Conservation (phyloP, 1,284 basidiomycete species). For the Sporisorium exsertum region DNA sequence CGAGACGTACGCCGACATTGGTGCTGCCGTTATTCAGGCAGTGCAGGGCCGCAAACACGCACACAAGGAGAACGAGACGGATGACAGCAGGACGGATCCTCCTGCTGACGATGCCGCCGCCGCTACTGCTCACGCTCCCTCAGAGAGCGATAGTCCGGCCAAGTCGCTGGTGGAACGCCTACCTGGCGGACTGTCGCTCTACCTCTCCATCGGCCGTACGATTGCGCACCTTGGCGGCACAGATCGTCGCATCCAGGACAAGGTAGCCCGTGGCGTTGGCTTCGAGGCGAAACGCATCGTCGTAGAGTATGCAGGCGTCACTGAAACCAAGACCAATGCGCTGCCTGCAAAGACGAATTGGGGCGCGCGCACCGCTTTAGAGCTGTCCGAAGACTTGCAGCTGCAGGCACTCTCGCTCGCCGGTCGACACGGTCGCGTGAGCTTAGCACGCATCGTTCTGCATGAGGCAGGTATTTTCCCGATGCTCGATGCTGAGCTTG, state of each 20-base stretch:
- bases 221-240: conserved; percentile 54
- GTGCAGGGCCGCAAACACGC: not conserved
- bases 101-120: not conserved
- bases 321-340: conserved; percentile 37
- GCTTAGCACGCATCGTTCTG: conserved; percentile 39
- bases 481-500: conserved; percentile 66
- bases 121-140: not conserved
- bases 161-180: conserved; percentile 51
- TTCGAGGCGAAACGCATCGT: conserved; percentile 57
- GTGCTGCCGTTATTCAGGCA: conserved; percentile 14
- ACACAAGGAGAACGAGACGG: not conserved
- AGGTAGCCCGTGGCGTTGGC: conserved; percentile 56
- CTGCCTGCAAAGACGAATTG: conserved; percentile 35
- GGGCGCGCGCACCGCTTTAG: conserved; percentile 54
- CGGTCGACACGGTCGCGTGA: conserved; percentile 42
- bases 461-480: conserved; percentile 67
- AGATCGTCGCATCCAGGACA: conserved; percentile 49
- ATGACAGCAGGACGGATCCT: not conserved
- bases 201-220: conserved; percentile 55
- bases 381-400: conserved; percentile 59
- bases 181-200: conserved; percentile 44
- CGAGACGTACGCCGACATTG: conserved; percentile 36
- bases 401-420: conserved; percentile 49
- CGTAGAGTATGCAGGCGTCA: conserved; percentile 46
- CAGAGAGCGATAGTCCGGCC: not conserved